Percentiles rank a stretch among this genome's conserved stretches.
Conservation (phyloP, 176 grass and related monocot genomes). For the Oryza australiensis region DNA sequence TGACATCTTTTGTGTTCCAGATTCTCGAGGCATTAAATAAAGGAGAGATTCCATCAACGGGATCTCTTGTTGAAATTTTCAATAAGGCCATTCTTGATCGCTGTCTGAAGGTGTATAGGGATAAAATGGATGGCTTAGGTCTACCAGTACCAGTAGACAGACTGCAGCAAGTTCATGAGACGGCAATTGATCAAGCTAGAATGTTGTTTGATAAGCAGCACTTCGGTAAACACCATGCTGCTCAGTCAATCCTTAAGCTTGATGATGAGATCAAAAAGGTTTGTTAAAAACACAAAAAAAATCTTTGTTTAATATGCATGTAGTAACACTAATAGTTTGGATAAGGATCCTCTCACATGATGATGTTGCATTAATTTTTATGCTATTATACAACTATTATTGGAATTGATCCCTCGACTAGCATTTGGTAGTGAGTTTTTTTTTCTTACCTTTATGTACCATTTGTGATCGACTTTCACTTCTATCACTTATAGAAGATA, state of each 20-base stretch:
- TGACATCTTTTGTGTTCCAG: constrained; percentile 49
- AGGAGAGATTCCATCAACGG: constrained; percentile 95
- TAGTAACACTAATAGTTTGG: constrained; percentile 2
- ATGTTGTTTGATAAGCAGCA: constrained; percentile 86
- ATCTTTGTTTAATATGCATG: constrained; percentile 3
- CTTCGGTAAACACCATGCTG: constrained; percentile 86
- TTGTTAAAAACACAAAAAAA: not conserved
- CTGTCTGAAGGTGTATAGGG: constrained; percentile 78
- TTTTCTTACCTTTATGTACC: not conserved
- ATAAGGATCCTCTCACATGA: not conserved
- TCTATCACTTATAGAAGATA: constrained; percentile 31
- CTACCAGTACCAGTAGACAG: constrained; percentile 74
- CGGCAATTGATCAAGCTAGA: constrained; percentile 54
- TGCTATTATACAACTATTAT: not conserved
- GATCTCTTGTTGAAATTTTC: constrained; percentile 95
- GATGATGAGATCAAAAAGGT: constrained; percentile 94
- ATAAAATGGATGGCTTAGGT: constrained; percentile 64
- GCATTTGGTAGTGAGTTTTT: not conserved
- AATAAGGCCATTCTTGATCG: constrained; percentile 94
- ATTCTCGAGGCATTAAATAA: constrained; percentile 97
- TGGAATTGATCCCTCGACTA: not conserved
- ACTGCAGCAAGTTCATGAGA: constrained; percentile 69
- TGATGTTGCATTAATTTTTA: not conserved
- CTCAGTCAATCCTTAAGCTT: constrained; percentile 69
- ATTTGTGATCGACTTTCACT: constrained; percentile 31